A percentile compares a stretch with the other conserved stretches of the same genome.
Conservation (phyloP, 495 filamentous ascomycete species). For the Neurospora sp. region DNA sequence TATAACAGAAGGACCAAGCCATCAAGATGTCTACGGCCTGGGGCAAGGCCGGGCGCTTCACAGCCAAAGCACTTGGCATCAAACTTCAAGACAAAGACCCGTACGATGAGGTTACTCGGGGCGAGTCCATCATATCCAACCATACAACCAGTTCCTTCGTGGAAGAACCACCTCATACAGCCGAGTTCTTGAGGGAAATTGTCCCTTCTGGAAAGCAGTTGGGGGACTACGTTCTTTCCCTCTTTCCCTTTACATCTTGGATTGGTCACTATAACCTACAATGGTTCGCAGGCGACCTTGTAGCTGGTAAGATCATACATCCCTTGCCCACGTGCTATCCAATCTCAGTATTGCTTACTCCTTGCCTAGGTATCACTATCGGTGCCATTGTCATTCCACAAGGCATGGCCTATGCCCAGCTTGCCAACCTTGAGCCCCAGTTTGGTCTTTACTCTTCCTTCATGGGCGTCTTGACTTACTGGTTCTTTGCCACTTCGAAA, state of each 20-base stretch:
- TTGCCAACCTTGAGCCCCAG: constrained; percentile 67
- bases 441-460: constrained; percentile 96
- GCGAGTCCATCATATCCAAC: constrained; percentile 73
- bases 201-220: constrained; percentile 47
- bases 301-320: constrained; percentile 57
- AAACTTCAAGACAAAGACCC: constrained; percentile 60
- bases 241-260: constrained; percentile 88
- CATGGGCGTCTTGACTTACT: constrained; percentile 92
- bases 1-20: not conserved
- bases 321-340: not conserved
- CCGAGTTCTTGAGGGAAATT: constrained; percentile 59
- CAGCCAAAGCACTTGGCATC: constrained; percentile 80
- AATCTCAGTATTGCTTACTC: constrained; percentile 6
- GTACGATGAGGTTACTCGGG: constrained; percentile 49
- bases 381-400: constrained; percentile 94
- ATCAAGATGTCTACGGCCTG: not conserved
- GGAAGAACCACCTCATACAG: constrained; percentile 66
- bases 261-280: constrained; percentile 77
- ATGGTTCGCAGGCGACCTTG: constrained; percentile 82
- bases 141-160: constrained; percentile 69
- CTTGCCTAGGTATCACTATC: constrained; percentile 67
- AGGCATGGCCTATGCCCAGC: constrained; percentile 89
- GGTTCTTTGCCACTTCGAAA: constrained; percentile 98
- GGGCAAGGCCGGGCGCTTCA: constrained; percentile 50
- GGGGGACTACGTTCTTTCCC: constrained; percentile 46